These are phyloP conservation scores for Microcera coccophila DNA, from an alignment of 2,329 filamentous ascomycete species.

Conservation along the genomic window DNA sequence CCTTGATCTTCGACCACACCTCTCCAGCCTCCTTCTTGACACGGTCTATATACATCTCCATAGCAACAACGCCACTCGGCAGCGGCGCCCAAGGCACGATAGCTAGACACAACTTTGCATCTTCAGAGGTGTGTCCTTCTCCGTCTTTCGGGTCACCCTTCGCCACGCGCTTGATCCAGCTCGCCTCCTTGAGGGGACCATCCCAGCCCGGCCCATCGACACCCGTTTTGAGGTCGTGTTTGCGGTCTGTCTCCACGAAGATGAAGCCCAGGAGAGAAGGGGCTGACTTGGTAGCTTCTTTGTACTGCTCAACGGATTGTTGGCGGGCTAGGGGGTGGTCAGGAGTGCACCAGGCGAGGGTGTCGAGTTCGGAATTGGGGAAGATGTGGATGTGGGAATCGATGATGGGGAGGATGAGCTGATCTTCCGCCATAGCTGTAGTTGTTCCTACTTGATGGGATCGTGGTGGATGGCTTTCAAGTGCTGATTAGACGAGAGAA, in stretches of 20 bases:
- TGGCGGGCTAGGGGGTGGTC: slow-evolving; percentile 58
- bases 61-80: slow-evolving; percentile 54
- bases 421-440: slow-evolving; percentile 35
- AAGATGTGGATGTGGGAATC: slow-evolving; percentile 93
- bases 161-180: slow-evolving; percentile 63
- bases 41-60: slow-evolving; percentile 62
- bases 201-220: slow-evolving; percentile 57
- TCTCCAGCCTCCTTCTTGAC: slow-evolving; percentile 60
- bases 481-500: neutral
- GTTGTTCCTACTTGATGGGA: neutral
- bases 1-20: slow-evolving; percentile 65
- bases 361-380: slow-evolving; percentile 61
- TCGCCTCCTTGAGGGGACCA: slow-evolving; percentile 67
- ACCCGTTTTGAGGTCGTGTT: slow-evolving; percentile 51
- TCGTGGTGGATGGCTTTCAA: neutral
- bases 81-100: slow-evolving; percentile 86
- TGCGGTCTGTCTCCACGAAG: slow-evolving; percentile 79
- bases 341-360: slow-evolving; percentile 66
- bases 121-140: slow-evolving; percentile 51
- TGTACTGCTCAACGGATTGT: slow-evolving; percentile 63
- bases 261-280: slow-evolving; percentile 64
- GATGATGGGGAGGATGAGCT: slow-evolving; percentile 59
- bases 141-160: slow-evolving; percentile 53
- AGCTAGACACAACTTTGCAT: slow-evolving; percentile 56
- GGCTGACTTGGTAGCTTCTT: slow-evolving; percentile 39